Evolutionary conservation across 306 rosid species (phyloP).

Genomic region (Prosopis cineraria): DNA sequence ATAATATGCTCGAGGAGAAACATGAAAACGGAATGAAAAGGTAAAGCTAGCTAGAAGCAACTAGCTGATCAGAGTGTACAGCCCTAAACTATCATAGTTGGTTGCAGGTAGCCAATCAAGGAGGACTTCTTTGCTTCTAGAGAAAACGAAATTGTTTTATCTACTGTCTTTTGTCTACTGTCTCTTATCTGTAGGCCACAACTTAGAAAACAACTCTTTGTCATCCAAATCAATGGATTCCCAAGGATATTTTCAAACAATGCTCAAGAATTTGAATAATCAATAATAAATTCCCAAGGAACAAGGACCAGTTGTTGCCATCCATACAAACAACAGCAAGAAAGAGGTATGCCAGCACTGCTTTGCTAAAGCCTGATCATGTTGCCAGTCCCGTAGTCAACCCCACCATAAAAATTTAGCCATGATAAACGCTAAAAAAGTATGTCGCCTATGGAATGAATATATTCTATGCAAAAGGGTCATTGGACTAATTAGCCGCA

Average conservation of each 20-base stretch:
- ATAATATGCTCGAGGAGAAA: not conserved
- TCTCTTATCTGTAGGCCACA: not conserved
- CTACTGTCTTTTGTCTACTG: not conserved
- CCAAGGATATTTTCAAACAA: not conserved
- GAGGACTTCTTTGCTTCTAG: not conserved
- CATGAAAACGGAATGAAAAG: not conserved
- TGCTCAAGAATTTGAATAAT: not conserved
- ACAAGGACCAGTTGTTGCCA: not conserved
- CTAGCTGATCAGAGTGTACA: not conserved
- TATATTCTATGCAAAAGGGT: conserved; percentile 2
- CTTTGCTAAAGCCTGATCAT: not conserved
- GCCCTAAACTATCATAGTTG: not conserved
- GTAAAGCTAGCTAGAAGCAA: not conserved
- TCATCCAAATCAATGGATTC: not conserved
- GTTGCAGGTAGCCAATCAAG: not conserved
- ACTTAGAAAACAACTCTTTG: not conserved
- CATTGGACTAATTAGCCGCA: no score
- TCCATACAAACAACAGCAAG: not conserved
- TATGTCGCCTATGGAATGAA: not conserved
- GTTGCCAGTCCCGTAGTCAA: not conserved
- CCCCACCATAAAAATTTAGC: not conserved
- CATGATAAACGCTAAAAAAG: not conserved
- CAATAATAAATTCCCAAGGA: not conserved
- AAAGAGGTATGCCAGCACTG: not conserved
- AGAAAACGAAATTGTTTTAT: not conserved